Conservation (phyloP, 1,139 yeast genomes). For the Lodderomyces margitis region DNA sequence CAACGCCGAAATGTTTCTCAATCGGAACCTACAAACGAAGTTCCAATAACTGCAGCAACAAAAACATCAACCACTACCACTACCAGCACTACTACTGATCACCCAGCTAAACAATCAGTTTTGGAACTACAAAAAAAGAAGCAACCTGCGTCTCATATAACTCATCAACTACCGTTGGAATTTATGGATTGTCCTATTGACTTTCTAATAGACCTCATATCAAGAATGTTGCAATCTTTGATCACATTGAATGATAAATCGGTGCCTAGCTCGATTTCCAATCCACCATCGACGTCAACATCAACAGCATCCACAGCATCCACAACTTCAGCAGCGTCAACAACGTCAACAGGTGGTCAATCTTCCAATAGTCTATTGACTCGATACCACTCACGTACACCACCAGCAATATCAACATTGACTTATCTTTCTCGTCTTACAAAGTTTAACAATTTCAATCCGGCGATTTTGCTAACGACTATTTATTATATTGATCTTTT, state of each 20-base stretch:
- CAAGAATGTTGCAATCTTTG: slow-evolving; percentile 77
- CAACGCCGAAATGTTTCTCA: slow-evolving; percentile 5
- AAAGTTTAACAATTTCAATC: slow-evolving; percentile 81
- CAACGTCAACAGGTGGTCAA: slow-evolving; percentile 5
- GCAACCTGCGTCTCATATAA: background rate
- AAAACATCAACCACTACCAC: slow-evolving; percentile 1
- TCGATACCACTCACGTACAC: slow-evolving; percentile 88
- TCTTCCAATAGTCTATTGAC: slow-evolving; percentile 49
- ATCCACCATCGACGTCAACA: slow-evolving; percentile 18
- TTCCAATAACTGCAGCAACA: background rate
- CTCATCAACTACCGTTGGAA: slow-evolving; percentile 44
- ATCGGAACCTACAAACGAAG: background rate
- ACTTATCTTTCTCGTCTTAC: slow-evolving; percentile 77
- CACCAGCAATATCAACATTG: slow-evolving; percentile 80
- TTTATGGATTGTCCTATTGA: slow-evolving; percentile 68
- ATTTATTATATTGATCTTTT: slow-evolving; percentile 87
- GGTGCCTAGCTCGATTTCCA: slow-evolving; percentile 36
- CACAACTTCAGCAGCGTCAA: slow-evolving; percentile 5
- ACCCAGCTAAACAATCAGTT: background rate
- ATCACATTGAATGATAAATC: slow-evolving; percentile 64
- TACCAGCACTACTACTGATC: too few species aligned
- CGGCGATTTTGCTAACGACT: slow-evolving; percentile 74
- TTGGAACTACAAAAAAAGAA: background rate
- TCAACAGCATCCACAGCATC: slow-evolving; percentile 14
- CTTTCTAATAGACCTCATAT: slow-evolving; percentile 66